These are phyloP conservation scores for Magnolia officinalis DNA, from an alignment of 164 flowering plant genomes.

Conservation along the genomic window DNA sequence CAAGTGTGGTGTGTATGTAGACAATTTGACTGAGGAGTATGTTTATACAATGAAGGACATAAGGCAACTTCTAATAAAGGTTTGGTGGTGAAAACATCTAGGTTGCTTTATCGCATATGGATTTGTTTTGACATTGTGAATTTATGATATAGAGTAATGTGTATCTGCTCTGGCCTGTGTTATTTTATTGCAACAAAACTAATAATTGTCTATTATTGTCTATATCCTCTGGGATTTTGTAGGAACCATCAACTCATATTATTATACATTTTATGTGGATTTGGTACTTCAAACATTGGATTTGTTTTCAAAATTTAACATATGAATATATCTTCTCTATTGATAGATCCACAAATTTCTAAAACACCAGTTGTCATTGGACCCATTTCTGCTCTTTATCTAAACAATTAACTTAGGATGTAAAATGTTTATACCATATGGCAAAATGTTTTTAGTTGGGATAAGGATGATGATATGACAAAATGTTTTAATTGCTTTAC, in stretches of 20 bases:
- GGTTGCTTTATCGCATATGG: background rate
- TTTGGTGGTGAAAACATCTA: background rate
- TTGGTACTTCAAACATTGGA: background rate
- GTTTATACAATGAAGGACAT: conserved; percentile 70
- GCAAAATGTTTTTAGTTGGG: too few relatives aligned
- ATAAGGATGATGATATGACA: too few relatives aligned
- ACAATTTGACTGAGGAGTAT: conserved; percentile 74
- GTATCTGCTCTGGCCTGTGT: background rate
- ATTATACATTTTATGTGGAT: too few relatives aligned
- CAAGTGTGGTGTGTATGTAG: conserved; percentile 94
- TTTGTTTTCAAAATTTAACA: background rate
- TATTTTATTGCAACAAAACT: too few relatives aligned
- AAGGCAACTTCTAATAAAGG: conserved; percentile 71
- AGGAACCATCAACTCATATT: background rate
- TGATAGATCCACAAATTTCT: too few relatives aligned
- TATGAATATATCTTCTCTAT: too few relatives aligned
- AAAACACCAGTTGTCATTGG: too few relatives aligned
- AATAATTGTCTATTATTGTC: background rate
- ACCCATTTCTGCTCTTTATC: too few relatives aligned
- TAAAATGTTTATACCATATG: background rate
- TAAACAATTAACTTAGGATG: background rate
- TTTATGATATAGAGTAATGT: background rate
- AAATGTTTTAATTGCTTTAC: too few relatives aligned
- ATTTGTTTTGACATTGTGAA: background rate
- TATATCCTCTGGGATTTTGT: background rate